Evolutionary conservation across 1,284 basidiomycete genomes (phyloP).

Genomic region (Veloboletus limbatus): DNA sequence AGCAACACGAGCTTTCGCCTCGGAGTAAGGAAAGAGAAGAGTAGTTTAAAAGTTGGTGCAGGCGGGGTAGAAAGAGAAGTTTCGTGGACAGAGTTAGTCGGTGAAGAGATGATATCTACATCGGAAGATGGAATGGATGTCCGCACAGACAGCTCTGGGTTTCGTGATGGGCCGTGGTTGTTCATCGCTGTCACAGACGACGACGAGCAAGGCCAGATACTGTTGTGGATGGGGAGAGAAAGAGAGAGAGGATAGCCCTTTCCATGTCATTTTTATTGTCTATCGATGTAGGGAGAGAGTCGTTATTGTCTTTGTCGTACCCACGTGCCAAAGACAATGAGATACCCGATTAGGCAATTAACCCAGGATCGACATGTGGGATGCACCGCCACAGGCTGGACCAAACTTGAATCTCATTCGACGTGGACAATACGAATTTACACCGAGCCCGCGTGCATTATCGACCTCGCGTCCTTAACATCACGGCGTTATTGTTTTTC

Average conservation of each 20-base stretch:
- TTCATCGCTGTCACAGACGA: constrained; percentile 34
- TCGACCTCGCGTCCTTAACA: not conserved
- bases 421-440: no score
- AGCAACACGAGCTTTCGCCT: constrained; percentile 55
- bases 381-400: no score
- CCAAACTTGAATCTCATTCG: no score
- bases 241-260: constrained; percentile 1
- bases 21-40: constrained; percentile 53
- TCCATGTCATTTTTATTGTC: constrained; percentile 24
- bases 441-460: no score
- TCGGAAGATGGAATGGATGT: constrained; percentile 20
- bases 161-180: constrained; percentile 27
- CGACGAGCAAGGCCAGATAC: constrained; percentile 22
- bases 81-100: constrained; percentile 14
- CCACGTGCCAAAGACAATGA: constrained; percentile 32
- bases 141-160: constrained; percentile 17
- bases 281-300: constrained; percentile 3
- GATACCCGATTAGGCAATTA: constrained; percentile 21
- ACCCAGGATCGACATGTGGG: constrained; percentile 10
- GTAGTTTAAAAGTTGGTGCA: constrained; percentile 47
- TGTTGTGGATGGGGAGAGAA: constrained; percentile 2
- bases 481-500: not conserved
- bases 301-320: constrained; percentile 25
- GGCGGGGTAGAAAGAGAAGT: constrained; percentile 9
- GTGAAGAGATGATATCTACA: constrained; percentile 20